phyloP scores from a whole-genome alignment of 345 rosid genomes.

The Eucalyptus tenuipes region DNA sequence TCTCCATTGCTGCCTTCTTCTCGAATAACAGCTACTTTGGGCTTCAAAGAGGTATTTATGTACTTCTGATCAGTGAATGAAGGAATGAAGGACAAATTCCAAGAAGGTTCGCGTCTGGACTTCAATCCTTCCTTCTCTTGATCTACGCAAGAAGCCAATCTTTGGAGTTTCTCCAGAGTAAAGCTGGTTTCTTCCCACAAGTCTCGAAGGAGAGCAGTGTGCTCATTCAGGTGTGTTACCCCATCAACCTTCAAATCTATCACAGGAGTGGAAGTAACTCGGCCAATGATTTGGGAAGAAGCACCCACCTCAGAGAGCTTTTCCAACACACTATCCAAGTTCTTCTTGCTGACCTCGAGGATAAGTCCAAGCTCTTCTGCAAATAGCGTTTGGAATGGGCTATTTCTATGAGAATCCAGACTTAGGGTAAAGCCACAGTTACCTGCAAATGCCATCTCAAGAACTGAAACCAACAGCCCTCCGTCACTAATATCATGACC shows the following conservation, averaged over 20 bases:
- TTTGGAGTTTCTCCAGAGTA: constrained; percentile 67
- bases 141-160: constrained; percentile 74
- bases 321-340: constrained; percentile 41
- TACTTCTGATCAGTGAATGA: constrained; percentile 50
- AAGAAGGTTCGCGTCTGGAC: constrained; percentile 53
- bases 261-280: constrained; percentile 38
- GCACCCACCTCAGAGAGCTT: constrained; percentile 34
- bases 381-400: constrained; percentile 68
- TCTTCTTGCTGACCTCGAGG: constrained; percentile 57
- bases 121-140: constrained; percentile 83
- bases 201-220: constrained; percentile 60
- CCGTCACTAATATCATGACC: constrained; percentile 98
- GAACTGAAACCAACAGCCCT: constrained; percentile 55
- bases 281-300: constrained; percentile 60
- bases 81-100: constrained; percentile 71
- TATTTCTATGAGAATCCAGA: constrained; percentile 43
- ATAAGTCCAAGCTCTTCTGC: constrained; percentile 87
- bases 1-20: constrained; percentile 99
- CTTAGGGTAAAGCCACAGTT: constrained; percentile 52
- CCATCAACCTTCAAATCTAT: constrained; percentile 58
- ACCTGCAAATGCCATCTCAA: constrained; percentile 97
- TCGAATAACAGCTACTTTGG: constrained; percentile 83
- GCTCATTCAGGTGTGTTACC: constrained; percentile 37
- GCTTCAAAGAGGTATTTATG: constrained; percentile 43
- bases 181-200: constrained; percentile 96